These are phyloP conservation scores for Hansenula lynferdii DNA, from an alignment of 1,139 yeast genomes.

Conservation along the genomic window DNA sequence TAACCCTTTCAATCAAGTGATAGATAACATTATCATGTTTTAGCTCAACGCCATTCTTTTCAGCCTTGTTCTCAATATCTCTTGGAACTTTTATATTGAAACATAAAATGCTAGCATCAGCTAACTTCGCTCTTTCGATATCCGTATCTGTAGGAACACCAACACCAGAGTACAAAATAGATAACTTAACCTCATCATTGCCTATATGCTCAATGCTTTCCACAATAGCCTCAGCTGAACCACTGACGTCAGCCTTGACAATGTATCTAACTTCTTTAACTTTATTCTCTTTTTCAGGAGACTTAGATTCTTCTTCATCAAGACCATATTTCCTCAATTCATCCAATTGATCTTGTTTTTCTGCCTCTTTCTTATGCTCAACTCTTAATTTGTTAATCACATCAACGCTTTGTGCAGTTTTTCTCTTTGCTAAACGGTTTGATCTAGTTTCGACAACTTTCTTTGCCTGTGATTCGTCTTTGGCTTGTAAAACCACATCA, in stretches of 20 bases:
- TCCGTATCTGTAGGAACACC: slow-evolving; percentile 87
- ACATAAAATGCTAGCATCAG: slow-evolving; percentile 69
- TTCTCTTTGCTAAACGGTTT: neutral
- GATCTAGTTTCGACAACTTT: slow-evolving; percentile 62
- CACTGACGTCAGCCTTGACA: slow-evolving; percentile 85
- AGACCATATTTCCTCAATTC: slow-evolving; percentile 56
- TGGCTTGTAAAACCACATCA: slow-evolving; percentile 74
- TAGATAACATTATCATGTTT: slow-evolving; percentile 77
- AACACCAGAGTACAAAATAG: slow-evolving; percentile 68
- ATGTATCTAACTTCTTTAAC: slow-evolving; percentile 53
- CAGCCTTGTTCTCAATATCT: slow-evolving; percentile 58
- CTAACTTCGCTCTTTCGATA: slow-evolving; percentile 71
- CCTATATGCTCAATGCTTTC: slow-evolving; percentile 82
- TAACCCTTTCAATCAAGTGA: slow-evolving; percentile 80
- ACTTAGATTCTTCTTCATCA: slow-evolving; percentile 34
- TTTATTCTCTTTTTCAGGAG: slow-evolving; percentile 20
- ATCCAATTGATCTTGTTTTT: slow-evolving; percentile 45
- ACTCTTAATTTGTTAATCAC: slow-evolving; percentile 55
- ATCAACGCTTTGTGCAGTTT: slow-evolving; percentile 53
- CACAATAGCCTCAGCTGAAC: slow-evolving; percentile 57
- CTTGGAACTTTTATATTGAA: slow-evolving; percentile 74
- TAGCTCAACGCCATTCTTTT: slow-evolving; percentile 52
- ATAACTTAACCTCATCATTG: slow-evolving; percentile 73
- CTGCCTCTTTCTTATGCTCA: slow-evolving; percentile 34
- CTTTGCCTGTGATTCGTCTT: slow-evolving; percentile 69